Conservation (phyloP, 257 asterid genomes). For the Solanum neorickii region DNA sequence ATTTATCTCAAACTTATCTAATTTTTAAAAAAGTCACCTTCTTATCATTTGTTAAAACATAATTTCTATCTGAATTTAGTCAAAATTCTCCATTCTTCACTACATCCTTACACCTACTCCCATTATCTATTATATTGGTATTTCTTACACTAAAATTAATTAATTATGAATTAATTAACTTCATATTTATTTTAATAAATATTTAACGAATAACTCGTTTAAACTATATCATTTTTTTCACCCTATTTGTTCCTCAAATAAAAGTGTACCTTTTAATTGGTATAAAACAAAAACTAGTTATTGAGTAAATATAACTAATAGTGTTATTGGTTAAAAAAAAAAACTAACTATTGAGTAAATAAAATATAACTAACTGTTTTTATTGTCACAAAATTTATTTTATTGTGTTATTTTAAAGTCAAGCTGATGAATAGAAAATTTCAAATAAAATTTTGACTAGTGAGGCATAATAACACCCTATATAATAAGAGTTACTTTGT, state of each 20-base stretch:
- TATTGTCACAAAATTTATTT: neutral
- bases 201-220: neutral
- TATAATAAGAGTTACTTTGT: neutral
- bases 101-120: neutral
- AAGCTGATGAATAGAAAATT: neutral
- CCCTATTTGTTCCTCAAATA: neutral
- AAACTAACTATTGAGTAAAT: too few species aligned
- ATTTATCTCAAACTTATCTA: neutral
- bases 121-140: neutral
- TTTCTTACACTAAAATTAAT: neutral
- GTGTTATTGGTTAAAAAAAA: too few species aligned
- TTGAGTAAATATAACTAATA: neutral
- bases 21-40: neutral
- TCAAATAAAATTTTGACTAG: neutral
- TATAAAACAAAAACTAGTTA: neutral
- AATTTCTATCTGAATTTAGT: neutral
- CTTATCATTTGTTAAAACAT: neutral
- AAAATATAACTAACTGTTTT: too few species aligned
- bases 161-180: neutral
- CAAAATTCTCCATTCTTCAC: neutral
- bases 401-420: neutral
- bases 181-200: neutral
- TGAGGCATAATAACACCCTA: neutral
- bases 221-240: neutral
- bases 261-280: neutral